phyloP scores from a whole-genome alignment of 169 alveolate species.

The Plasmodium blacklocki region DNA sequence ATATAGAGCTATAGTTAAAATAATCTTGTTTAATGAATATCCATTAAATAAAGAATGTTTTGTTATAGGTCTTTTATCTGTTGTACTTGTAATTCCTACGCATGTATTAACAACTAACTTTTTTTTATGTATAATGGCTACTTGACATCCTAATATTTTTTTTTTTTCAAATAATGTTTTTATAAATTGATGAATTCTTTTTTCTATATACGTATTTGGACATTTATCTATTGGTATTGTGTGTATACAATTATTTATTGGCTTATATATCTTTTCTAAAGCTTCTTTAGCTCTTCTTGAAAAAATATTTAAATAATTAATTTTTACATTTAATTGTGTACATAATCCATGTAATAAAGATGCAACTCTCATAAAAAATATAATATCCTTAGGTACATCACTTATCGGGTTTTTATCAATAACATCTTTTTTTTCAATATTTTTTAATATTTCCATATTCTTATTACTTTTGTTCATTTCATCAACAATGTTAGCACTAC shows the following conservation, averaged over 20 bases:
- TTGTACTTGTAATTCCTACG: slow-evolving; percentile 79
- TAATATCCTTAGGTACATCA: slow-evolving; percentile 89
- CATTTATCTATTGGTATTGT: slow-evolving; percentile 56
- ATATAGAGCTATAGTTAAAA: slow-evolving; percentile 79
- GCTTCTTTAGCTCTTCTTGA: slow-evolving; percentile 84
- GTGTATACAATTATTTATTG: slow-evolving; percentile 41
- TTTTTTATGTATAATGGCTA: slow-evolving; percentile 79
- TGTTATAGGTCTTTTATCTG: slow-evolving; percentile 83
- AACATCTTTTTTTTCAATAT: slow-evolving; percentile 60
- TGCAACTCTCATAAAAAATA: slow-evolving; percentile 87
- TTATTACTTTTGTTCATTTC: slow-evolving; percentile 5
- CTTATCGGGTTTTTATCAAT: slow-evolving; percentile 81
- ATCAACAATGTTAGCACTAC: neutral
- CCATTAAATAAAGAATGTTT: slow-evolving; percentile 82
- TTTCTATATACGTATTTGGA: slow-evolving; percentile 58
- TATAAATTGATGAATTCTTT: slow-evolving; percentile 56
- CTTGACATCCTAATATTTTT: slow-evolving; percentile 80
- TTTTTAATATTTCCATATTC: slow-evolving; percentile 39
- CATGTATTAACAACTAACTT: slow-evolving; percentile 79
- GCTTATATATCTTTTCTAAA: slow-evolving; percentile 54
- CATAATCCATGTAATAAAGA: slow-evolving; percentile 89
- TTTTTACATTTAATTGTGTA: slow-evolving; percentile 82
- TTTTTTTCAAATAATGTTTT: slow-evolving; percentile 63
- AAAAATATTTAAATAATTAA: slow-evolving; percentile 85
- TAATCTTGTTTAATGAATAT: slow-evolving; percentile 74